Base-by-base conservation (phyloP, 2,329 filamentous ascomycete genomes). In the Neocatenulostroma microsporum region DNA sequence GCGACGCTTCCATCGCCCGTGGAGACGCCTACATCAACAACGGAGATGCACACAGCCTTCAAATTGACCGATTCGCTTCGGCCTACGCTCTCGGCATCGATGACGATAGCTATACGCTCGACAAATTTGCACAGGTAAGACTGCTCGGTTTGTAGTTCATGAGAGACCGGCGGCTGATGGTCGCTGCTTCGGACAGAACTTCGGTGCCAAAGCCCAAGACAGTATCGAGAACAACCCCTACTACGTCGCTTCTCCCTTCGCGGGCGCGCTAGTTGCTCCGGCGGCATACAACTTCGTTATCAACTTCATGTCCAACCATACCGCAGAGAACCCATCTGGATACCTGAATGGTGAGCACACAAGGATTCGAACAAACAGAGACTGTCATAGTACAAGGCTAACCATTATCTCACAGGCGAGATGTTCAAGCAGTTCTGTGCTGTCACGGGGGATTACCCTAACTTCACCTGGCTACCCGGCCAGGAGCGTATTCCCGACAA, bases 161-260 rank as follows among this genome's bases (percentile, higher is more conserved):
- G n/a, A n/a, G n/a, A n/a, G n/a, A n/a, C n/a, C n/a, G n/a, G n/a
- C n/a, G n/a, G n/a, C n/a, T n/a, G n/a, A n/a, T n/a, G n/a, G n/a
- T n/a, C n/a, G n/a, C n/a, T n/a, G n/a, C n/a, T n/a, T n/a, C n/a
- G 31, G 31, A 1, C 33, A 44, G n/a, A 36, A 48, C 26, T 39
- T 36, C 23, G 35, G 27, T 4, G 21, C 24, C 5, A 40, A 40
- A 17, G 30, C 31, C 38, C 34, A 53, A 29, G 38, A 57, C 26
- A 51, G 47, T 24, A 50, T 59, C 27, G 38, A 40, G 14, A 46
- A 32, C 24, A 60, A 61, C 39, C 53, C 57, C 7, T 55, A 57
- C 41, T 59, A 49, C 48, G 58, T 55, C 45, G 46, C 47, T 12
- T 49, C 44, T 13, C 51, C 50, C 3, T 56, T 57, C 46, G 38